Conservation (phyloP, 768 basidiomycete genomes). For the Tricholoma bakamatsutake region DNA sequence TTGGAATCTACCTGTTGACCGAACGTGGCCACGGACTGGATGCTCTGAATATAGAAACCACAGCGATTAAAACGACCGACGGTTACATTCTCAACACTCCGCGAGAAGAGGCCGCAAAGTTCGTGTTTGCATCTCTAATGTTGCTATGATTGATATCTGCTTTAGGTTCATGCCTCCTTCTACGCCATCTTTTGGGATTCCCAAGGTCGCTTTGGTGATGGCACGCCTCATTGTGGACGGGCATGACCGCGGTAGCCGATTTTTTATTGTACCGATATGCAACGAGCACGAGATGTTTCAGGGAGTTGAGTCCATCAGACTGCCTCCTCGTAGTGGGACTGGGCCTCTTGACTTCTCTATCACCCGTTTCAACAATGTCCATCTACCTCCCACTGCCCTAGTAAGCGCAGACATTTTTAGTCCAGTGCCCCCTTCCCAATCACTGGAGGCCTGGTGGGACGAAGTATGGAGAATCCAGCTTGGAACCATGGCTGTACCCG, state of each 20-base stretch:
- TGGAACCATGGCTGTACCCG: slow-evolving; percentile 47
- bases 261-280: slow-evolving; percentile 53
- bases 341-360: slow-evolving; percentile 52
- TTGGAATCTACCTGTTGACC: slow-evolving; percentile 47
- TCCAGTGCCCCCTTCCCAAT: slow-evolving; percentile 31
- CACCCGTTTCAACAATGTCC: slow-evolving; percentile 49
- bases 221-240: slow-evolving; percentile 47
- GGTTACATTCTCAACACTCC: slow-evolving; percentile 54
- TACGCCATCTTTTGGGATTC: slow-evolving; percentile 44
- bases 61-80: slow-evolving; percentile 41
- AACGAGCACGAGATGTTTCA: slow-evolving; percentile 46
- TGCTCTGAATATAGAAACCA: slow-evolving; percentile 56
- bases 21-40: slow-evolving; percentile 60
- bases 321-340: slow-evolving; percentile 48
- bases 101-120: slow-evolving; percentile 55
- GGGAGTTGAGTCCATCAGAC: slow-evolving; percentile 44
- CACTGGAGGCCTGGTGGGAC: slow-evolving; percentile 48
- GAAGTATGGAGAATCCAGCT: slow-evolving; percentile 50
- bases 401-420: slow-evolving; percentile 40
- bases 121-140: slow-evolving; percentile 14
- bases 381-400: slow-evolving; percentile 43
- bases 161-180: slow-evolving; percentile 56
- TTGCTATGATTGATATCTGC: slow-evolving; percentile 3
- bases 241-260: slow-evolving; percentile 44
- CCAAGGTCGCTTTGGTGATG: slow-evolving; percentile 53